Evolutionary conservation across 768 basidiomycete genomes (phyloP).

Genomic region (Pulveroboletus sp.): DNA sequence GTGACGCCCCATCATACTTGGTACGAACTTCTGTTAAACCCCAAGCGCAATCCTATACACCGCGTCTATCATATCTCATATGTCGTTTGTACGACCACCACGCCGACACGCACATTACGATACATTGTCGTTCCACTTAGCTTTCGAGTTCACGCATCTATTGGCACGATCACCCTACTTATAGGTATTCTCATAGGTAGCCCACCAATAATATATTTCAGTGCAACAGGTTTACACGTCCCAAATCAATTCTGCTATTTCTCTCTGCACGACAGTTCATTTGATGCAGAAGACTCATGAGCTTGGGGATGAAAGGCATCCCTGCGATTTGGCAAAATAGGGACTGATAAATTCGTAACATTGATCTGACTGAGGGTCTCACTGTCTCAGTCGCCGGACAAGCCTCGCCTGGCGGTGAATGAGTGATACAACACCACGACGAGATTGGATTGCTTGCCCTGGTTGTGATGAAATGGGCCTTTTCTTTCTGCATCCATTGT

Average conservation of each 20-base stretch:
- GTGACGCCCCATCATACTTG: conserved; percentile 1
- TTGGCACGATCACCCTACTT: conserved; percentile 19
- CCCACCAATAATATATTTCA: conserved; percentile 15
- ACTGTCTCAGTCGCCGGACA: conserved; percentile 1
- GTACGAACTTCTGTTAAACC: conserved; percentile 13
- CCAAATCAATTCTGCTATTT: not conserved
- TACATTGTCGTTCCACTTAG: not conserved
- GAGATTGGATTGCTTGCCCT: too few relatives aligned
- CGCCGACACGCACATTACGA: conserved; percentile 7
- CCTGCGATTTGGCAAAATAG: not conserved
- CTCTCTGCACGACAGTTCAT: not conserved
- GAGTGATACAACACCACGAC: not conserved
- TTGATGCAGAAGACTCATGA: conserved; percentile 2
- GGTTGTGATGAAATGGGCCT: too few relatives aligned
- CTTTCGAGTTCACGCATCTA: conserved; percentile 4
- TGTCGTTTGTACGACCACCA: conserved; percentile 2
- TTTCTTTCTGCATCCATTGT: too few relatives aligned
- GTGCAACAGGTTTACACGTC: not conserved
- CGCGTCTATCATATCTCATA: not conserved
- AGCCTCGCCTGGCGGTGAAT: not conserved
- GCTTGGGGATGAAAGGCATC: not conserved
- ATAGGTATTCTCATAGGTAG: conserved; percentile 16
- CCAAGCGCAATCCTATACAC: not conserved
- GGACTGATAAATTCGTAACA: not conserved
- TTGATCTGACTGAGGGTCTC: not conserved